Evolutionary conservation across 1,284 basidiomycete species (phyloP), one percentile per base, ranked within the genome.

Genomic region (Tylopilus orsonianus): DNA sequence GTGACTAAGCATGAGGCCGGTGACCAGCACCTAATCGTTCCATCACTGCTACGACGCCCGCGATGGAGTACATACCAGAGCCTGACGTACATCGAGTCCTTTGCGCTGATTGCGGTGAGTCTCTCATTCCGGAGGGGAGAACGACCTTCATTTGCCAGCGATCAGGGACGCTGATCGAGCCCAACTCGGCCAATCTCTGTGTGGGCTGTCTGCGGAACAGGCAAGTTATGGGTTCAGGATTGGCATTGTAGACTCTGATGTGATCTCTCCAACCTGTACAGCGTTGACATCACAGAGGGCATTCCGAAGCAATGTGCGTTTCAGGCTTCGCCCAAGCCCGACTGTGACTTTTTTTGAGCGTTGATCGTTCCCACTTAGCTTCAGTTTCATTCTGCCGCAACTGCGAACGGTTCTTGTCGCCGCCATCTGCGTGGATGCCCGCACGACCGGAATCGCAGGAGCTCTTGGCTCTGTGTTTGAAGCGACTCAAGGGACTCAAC

Each of bases 161-260:
- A 60, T 51, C 53, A 87, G 93, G 93, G 52, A 90, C 85, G n/a
- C 91, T 91, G 46, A 99, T 98, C 65, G 84, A 90, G 42, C 91
- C 96, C 27, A 98, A 98, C 70, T 93, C 91, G 56, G 94, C 96
- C 44, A 97, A 97, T 74, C 78, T 97, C 36, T 98, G 96, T 71
- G 88, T 95, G n/a, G 84, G 82, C 45, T 96, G 93, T 66, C 73
- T 97, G 45, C 73, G 92, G 54, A 96, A 95, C 76, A 86, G 87
- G 83, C 85, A 64, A 57, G 82, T 14, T 70, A 30, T 12, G 16
- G 7, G 27, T 14, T 26, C 10, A 16, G 1, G 14, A 27, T 44
- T 9, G 16, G 20, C 5, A 7, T 8, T 12, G 44, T 46, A 35
- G 41, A 39, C 35, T 50, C 27, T 46, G 34, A 56, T 52, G 24